Percentiles rank a stretch among this genome's conserved stretches.
These are phyloP conservation scores for Geotrichum australiense DNA, from an alignment of 1,139 yeast species.

Conservation along the genomic window DNA sequence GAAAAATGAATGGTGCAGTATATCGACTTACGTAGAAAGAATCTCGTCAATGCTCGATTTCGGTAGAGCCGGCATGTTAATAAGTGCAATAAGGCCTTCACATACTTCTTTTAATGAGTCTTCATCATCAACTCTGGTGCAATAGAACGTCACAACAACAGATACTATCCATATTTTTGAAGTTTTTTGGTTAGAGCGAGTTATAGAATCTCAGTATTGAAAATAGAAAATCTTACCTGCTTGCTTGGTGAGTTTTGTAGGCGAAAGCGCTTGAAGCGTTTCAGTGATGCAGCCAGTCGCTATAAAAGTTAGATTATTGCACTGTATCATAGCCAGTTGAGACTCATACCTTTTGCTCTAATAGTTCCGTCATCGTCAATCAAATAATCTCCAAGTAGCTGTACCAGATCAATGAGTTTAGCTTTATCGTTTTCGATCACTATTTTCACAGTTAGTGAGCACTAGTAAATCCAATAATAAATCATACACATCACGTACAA, in stretches of 20 bases:
- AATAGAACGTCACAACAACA: conserved; percentile 60
- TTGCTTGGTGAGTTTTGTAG: conserved; percentile 44
- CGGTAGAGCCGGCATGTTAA: conserved; percentile 37
- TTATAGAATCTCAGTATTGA: neutral
- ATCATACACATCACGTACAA: conserved; percentile 6
- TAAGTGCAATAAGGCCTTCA: conserved; percentile 48
- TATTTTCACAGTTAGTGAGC: conserved; percentile 20
- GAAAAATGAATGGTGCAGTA: no score
- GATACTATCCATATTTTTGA: conserved; percentile 19
- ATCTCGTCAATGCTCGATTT: conserved; percentile 32
- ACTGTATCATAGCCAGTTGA: neutral
- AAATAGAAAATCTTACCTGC: conserved; percentile 51
- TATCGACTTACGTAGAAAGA: conserved; percentile 28
- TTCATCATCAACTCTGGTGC: conserved; percentile 61
- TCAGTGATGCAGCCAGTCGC: conserved; percentile 56
- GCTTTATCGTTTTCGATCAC: conserved; percentile 35
- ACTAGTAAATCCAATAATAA: neutral
- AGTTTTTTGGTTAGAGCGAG: neutral
- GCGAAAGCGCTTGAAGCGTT: conserved; percentile 40
- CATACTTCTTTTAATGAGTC: conserved; percentile 48
- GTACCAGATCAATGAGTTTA: conserved; percentile 48
- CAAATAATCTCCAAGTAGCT: conserved; percentile 51
- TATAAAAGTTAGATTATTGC: conserved; percentile 8
- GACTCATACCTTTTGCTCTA: conserved; percentile 35
- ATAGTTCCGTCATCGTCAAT: conserved; percentile 59